Evolutionary conservation across 352 stramenopile species (phyloP).

Genomic region (Globisporangium spinosum): DNA sequence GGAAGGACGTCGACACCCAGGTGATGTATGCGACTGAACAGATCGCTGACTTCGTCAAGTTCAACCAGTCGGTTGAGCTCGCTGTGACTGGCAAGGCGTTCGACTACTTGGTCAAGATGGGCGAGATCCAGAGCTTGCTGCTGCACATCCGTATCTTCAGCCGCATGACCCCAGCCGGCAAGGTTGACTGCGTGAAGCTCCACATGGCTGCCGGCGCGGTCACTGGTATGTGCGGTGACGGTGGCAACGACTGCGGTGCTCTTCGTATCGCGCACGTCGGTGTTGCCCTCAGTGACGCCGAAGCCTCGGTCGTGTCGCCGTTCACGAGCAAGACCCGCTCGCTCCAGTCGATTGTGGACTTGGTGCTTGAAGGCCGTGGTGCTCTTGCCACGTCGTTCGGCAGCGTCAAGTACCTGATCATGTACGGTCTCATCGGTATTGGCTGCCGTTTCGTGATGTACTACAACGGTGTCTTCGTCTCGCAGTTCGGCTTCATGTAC

Average conservation of each 20-base stretch:
- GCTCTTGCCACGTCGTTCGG: slow-evolving; percentile 79
- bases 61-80: slow-evolving; percentile 42
- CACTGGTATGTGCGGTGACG: slow-evolving; percentile 82
- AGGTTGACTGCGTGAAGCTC: slow-evolving; percentile 70
- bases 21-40: slow-evolving; percentile 45
- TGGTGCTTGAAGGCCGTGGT: slow-evolving; percentile 78
- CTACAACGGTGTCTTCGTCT: slow-evolving; percentile 85
- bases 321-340: slow-evolving; percentile 87
- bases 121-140: slow-evolving; percentile 55
- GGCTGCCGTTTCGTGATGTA: slow-evolving; percentile 84
- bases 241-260: slow-evolving; percentile 90
- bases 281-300: slow-evolving; percentile 85
- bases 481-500: slow-evolving; percentile 85
- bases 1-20: slow-evolving; percentile 64
- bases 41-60: slow-evolving; percentile 38
- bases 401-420: slow-evolving; percentile 86
- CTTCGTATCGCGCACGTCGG: slow-evolving; percentile 89
- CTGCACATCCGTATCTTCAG: slow-evolving; percentile 76
- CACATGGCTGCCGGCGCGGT: slow-evolving; percentile 62
- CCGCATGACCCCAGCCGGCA: slow-evolving; percentile 70
- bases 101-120: slow-evolving; percentile 60
- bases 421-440: slow-evolving; percentile 85
- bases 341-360: slow-evolving; percentile 71
- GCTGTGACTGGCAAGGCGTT: slow-evolving; percentile 74
- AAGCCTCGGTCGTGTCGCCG: slow-evolving; percentile 84